Conservation (phyloP, 176 grass and related monocot species). For the Cymbopogon citratus region DNA sequence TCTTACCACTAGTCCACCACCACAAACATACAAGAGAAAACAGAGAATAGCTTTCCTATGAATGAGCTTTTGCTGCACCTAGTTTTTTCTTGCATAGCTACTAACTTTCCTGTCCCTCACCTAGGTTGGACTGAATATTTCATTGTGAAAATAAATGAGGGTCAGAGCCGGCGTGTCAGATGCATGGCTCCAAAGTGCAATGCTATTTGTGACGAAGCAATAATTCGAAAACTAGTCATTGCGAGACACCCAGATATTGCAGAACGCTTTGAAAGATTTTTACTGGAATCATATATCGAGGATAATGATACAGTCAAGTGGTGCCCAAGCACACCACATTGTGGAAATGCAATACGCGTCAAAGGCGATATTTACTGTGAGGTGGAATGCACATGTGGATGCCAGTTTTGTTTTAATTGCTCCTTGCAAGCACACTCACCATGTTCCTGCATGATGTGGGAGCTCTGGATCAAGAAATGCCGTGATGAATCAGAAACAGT, state of each 20-base stretch:
- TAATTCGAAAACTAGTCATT: constrained; percentile 65
- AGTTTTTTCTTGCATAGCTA: background rate
- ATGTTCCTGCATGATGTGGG: constrained; percentile 82
- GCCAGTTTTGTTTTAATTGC: constrained; percentile 88
- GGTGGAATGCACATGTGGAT: constrained; percentile 79
- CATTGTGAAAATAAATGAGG: constrained; percentile 85
- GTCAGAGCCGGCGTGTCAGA: constrained; percentile 64
- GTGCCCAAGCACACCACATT: constrained; percentile 82
- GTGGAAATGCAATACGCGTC: constrained; percentile 82
- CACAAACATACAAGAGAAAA: background rate
- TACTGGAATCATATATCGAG: constrained; percentile 87
- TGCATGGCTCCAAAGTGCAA: constrained; percentile 81
- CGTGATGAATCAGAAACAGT: constrained; percentile 66
- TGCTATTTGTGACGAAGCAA: constrained; percentile 65
- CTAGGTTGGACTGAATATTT: constrained; percentile 86
- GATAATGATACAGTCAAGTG: constrained; percentile 89
- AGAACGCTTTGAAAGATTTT: constrained; percentile 70
- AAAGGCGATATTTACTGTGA: constrained; percentile 77
- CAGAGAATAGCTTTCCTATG: background rate
- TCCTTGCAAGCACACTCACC: constrained; percentile 76
- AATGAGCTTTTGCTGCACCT: constrained; percentile 5
- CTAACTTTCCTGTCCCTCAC: constrained; percentile 9
- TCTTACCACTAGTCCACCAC: background rate
- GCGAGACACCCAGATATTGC: constrained; percentile 55
- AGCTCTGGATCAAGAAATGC: constrained; percentile 78